These are phyloP conservation scores for Pseudogymnoascus sp. DNA, from an alignment of 2,329 filamentous ascomycete species.

Conservation along the genomic window DNA sequence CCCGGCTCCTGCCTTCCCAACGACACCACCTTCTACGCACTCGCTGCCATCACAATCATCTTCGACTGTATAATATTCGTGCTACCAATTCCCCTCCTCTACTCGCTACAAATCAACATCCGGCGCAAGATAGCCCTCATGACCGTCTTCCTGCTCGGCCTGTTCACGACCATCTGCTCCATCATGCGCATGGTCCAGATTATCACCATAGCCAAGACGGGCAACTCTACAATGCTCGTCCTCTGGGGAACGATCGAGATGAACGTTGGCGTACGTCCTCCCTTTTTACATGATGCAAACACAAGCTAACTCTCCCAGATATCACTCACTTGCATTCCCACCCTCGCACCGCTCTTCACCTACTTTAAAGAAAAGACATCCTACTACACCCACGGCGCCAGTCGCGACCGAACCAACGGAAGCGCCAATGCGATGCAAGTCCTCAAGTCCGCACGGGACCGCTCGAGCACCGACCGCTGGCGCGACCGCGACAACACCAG, in stretches of 20 bases:
- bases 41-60: conserved; percentile 29
- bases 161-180: conserved; percentile 48
- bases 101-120: conserved; percentile 28
- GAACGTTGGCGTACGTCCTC: conserved; percentile 42
- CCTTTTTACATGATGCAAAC: background rate
- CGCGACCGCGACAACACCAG: conserved; percentile 9
- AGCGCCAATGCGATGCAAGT: background rate
- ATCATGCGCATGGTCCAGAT: conserved; percentile 45
- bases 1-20: conserved; percentile 29
- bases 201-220: conserved; percentile 41
- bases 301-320: conserved; percentile 11
- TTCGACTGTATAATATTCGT: conserved; percentile 30
- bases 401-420: background rate
- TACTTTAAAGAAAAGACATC: conserved; percentile 12
- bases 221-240: conserved; percentile 48
- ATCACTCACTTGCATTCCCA: conserved; percentile 15
- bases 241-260: conserved; percentile 51
- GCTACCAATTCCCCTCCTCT: conserved; percentile 29
- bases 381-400: conserved; percentile 5
- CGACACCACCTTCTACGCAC: conserved; percentile 28
- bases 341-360: conserved; percentile 13
- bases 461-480: background rate
- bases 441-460: background rate
- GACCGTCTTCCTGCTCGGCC: conserved; percentile 41
- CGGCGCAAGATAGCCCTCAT: conserved; percentile 28